Conservation (phyloP, 306 rosid genomes). For the Arachis hypogaea region DNA sequence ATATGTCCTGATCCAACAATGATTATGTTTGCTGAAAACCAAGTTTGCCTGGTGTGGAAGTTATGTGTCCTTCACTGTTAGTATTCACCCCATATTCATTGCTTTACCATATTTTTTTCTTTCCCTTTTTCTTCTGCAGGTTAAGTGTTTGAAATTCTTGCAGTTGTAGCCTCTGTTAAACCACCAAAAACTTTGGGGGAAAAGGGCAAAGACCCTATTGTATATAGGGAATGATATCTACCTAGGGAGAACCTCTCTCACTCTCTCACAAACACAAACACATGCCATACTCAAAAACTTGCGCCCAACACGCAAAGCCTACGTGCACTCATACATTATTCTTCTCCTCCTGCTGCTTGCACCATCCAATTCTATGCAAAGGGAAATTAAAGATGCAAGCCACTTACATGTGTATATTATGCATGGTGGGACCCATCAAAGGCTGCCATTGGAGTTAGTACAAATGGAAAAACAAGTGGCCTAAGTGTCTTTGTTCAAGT, state of each 20-base stretch:
- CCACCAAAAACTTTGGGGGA: constrained; percentile 48
- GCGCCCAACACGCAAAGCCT: constrained; percentile 80
- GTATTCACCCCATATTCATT: constrained; percentile 6
- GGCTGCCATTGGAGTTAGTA: constrained; percentile 34
- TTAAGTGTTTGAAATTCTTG: constrained; percentile 43
- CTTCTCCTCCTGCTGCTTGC: constrained; percentile 38
- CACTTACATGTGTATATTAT: background rate
- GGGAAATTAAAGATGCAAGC: background rate
- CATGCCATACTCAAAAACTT: constrained; percentile 62
- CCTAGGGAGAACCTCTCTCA: constrained; percentile 40
- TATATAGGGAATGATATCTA: constrained; percentile 66
- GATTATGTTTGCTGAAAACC: background rate
- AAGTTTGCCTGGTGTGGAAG: constrained; percentile 31
- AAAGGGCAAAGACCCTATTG: constrained; percentile 46
- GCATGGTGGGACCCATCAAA: constrained; percentile 39
- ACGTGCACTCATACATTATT: constrained; percentile 73
- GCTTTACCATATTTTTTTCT: background rate
- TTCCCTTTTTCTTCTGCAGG: constrained; percentile 8
- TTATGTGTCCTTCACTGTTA: constrained; percentile 28
- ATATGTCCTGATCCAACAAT: background rate
- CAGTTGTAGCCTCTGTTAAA: constrained; percentile 40
- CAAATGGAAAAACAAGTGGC: background rate
- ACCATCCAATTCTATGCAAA: constrained; percentile 39
- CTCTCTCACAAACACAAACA: constrained; percentile 20
- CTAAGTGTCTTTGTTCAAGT: too few species aligned